Percentiles rank a stretch among this genome's conserved stretches.
Evolutionary conservation across 495 filamentous ascomycete genomes (phyloP).

Genomic region (Astrocystis sublimbata): DNA sequence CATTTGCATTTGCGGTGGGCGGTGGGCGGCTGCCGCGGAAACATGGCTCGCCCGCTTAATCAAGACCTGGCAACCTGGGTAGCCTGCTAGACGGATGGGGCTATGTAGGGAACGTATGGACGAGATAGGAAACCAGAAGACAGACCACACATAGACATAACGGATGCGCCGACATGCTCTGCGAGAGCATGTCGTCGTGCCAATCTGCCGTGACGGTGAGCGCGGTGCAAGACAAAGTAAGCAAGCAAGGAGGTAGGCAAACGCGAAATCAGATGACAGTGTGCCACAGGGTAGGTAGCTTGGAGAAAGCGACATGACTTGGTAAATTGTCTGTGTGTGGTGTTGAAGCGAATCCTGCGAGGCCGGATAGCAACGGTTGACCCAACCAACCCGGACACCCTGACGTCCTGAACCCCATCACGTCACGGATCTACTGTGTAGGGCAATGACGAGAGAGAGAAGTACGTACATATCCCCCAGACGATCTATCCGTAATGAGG

Average conservation of each 20-base stretch:
- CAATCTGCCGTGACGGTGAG: not conserved
- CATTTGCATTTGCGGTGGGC: no score
- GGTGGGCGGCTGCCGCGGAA: slow-evolving; percentile 16
- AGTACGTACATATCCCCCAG: not conserved
- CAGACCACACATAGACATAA: no score
- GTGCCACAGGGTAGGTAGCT: not conserved
- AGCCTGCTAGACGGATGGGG: slow-evolving; percentile 1
- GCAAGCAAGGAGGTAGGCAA: not conserved
- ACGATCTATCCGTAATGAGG: not conserved
- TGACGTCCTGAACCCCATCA: no score
- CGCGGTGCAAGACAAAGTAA: not conserved
- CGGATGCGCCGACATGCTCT: not conserved
- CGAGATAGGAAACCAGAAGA: slow-evolving; percentile 8
- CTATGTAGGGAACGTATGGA: no score
- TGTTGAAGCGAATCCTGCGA: not conserved
- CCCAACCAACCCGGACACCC: no score
- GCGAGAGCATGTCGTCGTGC: no score
- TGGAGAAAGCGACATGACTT: not conserved
- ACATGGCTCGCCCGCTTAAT: slow-evolving; percentile 3
- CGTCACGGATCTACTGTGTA: not conserved
- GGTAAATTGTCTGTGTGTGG: not conserved
- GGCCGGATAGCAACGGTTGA: not conserved
- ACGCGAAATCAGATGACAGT: not conserved
- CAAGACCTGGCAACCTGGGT: not conserved
- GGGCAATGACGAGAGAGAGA: not conserved